Evolutionary conservation across 2,329 filamentous ascomycete genomes (phyloP).

Genomic region (Penicillium psychrosexuale): DNA sequence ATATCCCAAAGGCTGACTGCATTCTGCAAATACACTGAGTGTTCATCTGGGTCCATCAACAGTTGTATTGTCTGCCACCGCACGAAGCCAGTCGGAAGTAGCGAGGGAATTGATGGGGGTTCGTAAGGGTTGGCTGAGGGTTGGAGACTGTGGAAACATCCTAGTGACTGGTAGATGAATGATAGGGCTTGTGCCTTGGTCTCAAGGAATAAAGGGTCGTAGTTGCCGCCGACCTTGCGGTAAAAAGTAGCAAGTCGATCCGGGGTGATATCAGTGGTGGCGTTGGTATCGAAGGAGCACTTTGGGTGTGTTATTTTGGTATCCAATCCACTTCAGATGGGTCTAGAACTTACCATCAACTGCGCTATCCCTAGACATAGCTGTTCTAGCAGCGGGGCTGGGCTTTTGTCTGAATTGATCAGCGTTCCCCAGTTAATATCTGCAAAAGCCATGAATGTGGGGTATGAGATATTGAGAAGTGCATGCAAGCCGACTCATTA

Average conservation of each 20-base stretch:
- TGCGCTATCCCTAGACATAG: slow-evolving; percentile 66
- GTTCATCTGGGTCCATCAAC: slow-evolving; percentile 80
- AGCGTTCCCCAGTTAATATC: slow-evolving; percentile 57
- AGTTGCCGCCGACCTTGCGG: slow-evolving; percentile 69
- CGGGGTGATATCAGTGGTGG: slow-evolving; percentile 51
- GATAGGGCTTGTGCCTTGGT: slow-evolving; percentile 73
- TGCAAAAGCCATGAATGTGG: slow-evolving; percentile 31
- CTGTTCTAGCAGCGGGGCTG: slow-evolving; percentile 64
- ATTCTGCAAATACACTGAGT: slow-evolving; percentile 77
- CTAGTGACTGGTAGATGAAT: slow-evolving; percentile 87
- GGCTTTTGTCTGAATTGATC: slow-evolving; percentile 65
- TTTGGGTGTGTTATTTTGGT: slow-evolving; percentile 12
- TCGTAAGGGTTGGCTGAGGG: slow-evolving; percentile 67
- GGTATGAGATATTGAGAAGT: not conserved
- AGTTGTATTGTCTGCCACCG: slow-evolving; percentile 93
- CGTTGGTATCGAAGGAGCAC: slow-evolving; percentile 34
- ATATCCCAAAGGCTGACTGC: slow-evolving; percentile 76
- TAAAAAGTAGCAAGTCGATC: slow-evolving; percentile 75
- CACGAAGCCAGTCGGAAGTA: slow-evolving; percentile 81
- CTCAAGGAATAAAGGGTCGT: slow-evolving; percentile 74
- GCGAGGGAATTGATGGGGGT: slow-evolving; percentile 72
- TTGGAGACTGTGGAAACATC: slow-evolving; percentile 84
- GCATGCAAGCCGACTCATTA: slow-evolving; percentile 7
- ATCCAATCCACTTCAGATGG: not conserved
- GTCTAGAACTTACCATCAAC: slow-evolving; percentile 60